Evolutionary conservation across 2,329 filamentous ascomycete species (phyloP), one percentile per base, ranked within the genome.

Genomic region (Tolypocladium nubicola): DNA sequence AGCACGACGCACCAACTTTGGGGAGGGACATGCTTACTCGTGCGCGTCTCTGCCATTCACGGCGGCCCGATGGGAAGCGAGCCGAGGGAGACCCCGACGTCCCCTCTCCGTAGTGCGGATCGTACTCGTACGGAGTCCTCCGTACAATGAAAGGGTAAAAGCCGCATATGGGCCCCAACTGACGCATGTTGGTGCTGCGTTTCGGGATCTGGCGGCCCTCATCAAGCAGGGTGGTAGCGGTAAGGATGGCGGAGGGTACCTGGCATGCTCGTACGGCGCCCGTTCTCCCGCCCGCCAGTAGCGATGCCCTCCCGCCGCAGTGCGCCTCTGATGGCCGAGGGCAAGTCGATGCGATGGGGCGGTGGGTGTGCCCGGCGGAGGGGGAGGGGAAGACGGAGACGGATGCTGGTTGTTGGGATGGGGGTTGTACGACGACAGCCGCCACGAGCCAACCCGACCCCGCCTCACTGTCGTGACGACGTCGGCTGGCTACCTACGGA

Each of bases 181-280:
- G 53, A 55, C 39, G 53, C 33, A 41, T 33, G 19, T 49, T 14
- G 19, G 11, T 30, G 26, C 30, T 21, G 47, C 26, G 53, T 21
- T 43, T 33, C 53, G 16, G 30, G 8, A 39, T 40, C 23, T 53
- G 21, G 35, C 38, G 37, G n/a, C n/a, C 26, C 3, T 11, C 26
- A 40, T 13, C 23, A 9, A 16, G 30, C 43, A 19, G 30, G 23
- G 43, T 26, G 26, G 45, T 2, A 35, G 39, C 16, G 30, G 23
- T 33, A 60, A 50, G 50, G 21, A 56, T 21, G 33, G 52, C 16
- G 40, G 53, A 58, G 56, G 57, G 59, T 57, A 54, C 57, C 58
- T 60, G 58, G 47, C 58, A 58, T 58, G 26, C 26, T 30, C 26
- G 26, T 5, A 50, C 53, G 47, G 38, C 58, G 40, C 19, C 47